Percentiles rank a stretch among this genome's conserved stretches.
These are phyloP conservation scores for Aspergillus fructus DNA, from an alignment of 2,329 filamentous ascomycete genomes.

Conservation along the genomic window DNA sequence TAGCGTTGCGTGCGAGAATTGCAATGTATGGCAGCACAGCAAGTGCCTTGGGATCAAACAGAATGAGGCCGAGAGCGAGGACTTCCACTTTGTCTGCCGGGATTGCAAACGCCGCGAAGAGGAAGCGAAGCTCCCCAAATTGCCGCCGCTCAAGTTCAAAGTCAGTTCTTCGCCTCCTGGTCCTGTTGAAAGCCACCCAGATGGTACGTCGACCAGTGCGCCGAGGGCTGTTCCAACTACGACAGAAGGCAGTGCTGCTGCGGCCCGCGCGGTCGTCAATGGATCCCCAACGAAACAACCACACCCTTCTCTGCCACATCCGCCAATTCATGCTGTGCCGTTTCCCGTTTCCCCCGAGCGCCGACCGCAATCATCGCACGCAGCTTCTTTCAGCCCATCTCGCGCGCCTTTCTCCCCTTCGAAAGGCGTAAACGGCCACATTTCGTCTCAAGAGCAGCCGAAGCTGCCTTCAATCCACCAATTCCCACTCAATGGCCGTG, in stretches of 20 bases:
- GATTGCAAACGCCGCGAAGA: slow-evolving; percentile 71
- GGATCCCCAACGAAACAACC: slow-evolving; percentile 22
- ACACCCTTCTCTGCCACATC: slow-evolving; percentile 14
- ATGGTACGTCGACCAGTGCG: slow-evolving; percentile 12
- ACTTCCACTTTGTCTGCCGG: slow-evolving; percentile 83
- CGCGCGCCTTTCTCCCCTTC: slow-evolving; percentile 35
- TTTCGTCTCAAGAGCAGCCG: slow-evolving; percentile 25
- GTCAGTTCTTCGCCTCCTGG: slow-evolving; percentile 49
- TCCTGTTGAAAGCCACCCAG: slow-evolving; percentile 16
- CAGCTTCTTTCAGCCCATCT: slow-evolving; percentile 26
- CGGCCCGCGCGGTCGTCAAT: slow-evolving; percentile 18
- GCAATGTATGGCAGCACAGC: slow-evolving; percentile 96
- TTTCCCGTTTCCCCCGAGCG: slow-evolving; percentile 31
- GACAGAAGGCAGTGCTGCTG: slow-evolving; percentile 23
- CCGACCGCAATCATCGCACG: slow-evolving; percentile 25
- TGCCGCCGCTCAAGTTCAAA: slow-evolving; percentile 61
- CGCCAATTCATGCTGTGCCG: slow-evolving; percentile 13
- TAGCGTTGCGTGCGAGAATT: slow-evolving; percentile 89
- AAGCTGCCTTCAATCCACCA: slow-evolving; percentile 30
- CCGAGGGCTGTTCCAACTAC: slow-evolving; percentile 21
- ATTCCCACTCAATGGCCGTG: slow-evolving; percentile 26
- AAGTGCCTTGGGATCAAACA: slow-evolving; percentile 81
- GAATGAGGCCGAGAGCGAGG: slow-evolving; percentile 74
- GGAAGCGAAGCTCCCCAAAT: slow-evolving; percentile 61
- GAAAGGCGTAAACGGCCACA: slow-evolving; percentile 29